phyloP scores from a whole-genome alignment of 2,329 filamentous ascomycete genomes.

The Fusarium duplospermum region DNA sequence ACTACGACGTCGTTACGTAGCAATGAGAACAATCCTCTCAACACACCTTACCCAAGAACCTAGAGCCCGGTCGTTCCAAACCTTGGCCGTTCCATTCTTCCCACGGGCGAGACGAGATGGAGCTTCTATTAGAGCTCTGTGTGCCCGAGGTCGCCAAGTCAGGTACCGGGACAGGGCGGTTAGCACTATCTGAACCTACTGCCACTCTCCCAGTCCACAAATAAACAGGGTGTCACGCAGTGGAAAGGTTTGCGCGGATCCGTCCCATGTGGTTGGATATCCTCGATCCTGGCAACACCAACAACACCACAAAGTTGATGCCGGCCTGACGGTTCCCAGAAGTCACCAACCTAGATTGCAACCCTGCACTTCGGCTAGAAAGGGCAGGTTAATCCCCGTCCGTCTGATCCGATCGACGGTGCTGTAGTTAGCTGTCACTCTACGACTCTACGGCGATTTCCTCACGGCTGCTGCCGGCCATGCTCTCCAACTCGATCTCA shows the following conservation, averaged over 20 bases:
- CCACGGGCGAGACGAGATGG: background rate
- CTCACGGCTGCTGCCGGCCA: background rate
- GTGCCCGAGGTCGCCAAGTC: conserved; percentile 11
- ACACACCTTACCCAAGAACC: conserved; percentile 22
- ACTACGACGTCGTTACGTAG: conserved; percentile 23
- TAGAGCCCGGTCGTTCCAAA: background rate
- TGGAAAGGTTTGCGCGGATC: conserved; percentile 8
- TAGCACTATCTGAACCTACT: conserved; percentile 10
- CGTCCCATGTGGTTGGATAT: conserved; percentile 31
- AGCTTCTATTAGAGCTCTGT: background rate
- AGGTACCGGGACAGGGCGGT: conserved; percentile 29
- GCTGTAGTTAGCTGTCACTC: background rate
- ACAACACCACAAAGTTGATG: conserved; percentile 4
- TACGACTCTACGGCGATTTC: background rate
- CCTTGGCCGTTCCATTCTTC: conserved; percentile 5
- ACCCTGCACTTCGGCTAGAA: background rate
- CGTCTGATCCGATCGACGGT: conserved; percentile 17
- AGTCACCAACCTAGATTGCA: background rate
- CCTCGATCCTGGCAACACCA: conserved; percentile 25
- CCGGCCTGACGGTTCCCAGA: background rate
- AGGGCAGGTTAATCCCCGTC: conserved; percentile 12
- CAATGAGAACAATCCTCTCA: conserved; percentile 14
- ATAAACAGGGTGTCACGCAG: background rate
- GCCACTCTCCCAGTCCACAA: conserved; percentile 1
- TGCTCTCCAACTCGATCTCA: background rate